phyloP scores from a whole-genome alignment of 192 early-diverging fungal genomes.

The Diversispora epigaea region DNA sequence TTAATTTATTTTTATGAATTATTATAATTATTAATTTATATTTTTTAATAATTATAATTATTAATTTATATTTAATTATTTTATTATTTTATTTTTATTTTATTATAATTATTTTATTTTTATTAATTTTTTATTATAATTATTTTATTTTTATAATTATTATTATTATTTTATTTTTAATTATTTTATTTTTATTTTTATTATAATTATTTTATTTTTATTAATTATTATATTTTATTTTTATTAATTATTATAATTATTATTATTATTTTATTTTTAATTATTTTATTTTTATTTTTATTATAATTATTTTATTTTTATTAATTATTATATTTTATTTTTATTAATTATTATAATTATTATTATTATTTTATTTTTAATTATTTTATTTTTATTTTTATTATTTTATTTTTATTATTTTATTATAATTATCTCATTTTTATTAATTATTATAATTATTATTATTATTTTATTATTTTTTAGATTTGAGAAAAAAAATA shows the following conservation, averaged over 20 bases:
- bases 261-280: too few relatives aligned
- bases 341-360: neutral
- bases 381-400: neutral
- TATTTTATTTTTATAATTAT: neutral
- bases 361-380: too few relatives aligned
- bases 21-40: neutral
- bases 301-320: neutral
- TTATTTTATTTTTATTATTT: too few relatives aligned
- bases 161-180: neutral
- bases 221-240: too few relatives aligned
- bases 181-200: neutral
- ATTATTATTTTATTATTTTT: neutral
- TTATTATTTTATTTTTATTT: too few relatives aligned
- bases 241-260: too few relatives aligned
- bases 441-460: neutral
- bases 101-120: neutral
- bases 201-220: neutral
- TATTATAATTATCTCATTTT: conserved; percentile 27
- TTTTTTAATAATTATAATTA: neutral
- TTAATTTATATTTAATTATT: too few relatives aligned
- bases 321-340: too few relatives aligned
- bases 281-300: neutral
- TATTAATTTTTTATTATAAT: too few relatives aligned
- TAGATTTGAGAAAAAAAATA: conserved; percentile 56
- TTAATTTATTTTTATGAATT: too few relatives aligned